Evolutionary conservation across 192 early-diverging fungal genomes (phyloP).

Genomic region (Linnemannia zychae): DNA sequence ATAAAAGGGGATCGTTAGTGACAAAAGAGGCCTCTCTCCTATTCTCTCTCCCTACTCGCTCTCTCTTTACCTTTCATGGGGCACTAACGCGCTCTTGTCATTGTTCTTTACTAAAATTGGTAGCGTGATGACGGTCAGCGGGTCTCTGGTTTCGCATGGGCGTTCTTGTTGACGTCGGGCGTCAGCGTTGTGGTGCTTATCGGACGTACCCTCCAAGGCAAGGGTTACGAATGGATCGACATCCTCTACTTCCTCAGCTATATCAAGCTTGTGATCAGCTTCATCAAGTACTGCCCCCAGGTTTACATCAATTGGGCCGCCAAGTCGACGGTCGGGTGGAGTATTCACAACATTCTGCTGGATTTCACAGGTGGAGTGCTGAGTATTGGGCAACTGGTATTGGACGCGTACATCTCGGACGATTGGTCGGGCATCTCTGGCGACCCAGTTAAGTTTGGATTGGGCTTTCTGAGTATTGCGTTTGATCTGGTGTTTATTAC

Average conservation of each 20-base stretch:
- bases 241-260: conserved; percentile 80
- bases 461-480: conserved; percentile 81
- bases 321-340: conserved; percentile 91
- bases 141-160: conserved; percentile 56
- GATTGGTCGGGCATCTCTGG: conserved; percentile 61
- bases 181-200: conserved; percentile 3
- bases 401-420: conserved; percentile 72
- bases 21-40: neutral
- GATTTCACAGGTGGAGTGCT: conserved; percentile 89
- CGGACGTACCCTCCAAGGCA: neutral
- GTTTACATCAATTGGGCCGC: conserved; percentile 77
- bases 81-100: neutral
- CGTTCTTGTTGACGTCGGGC: conserved; percentile 55
- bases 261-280: conserved; percentile 83
- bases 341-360: conserved; percentile 88
- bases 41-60: neutral
- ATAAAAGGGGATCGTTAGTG: neutral
- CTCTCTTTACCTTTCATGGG: neutral
- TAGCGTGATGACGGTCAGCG: conserved; percentile 60
- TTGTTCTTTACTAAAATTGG: conserved; percentile 2
- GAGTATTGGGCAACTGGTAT: conserved; percentile 80
- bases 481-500: conserved; percentile 89
- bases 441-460: conserved; percentile 77
- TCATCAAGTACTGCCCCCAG: conserved; percentile 88
- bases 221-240: conserved; percentile 64